These are phyloP conservation scores for Phragmites australis DNA, from an alignment of 176 grass and related monocot species.

Conservation along the genomic window DNA sequence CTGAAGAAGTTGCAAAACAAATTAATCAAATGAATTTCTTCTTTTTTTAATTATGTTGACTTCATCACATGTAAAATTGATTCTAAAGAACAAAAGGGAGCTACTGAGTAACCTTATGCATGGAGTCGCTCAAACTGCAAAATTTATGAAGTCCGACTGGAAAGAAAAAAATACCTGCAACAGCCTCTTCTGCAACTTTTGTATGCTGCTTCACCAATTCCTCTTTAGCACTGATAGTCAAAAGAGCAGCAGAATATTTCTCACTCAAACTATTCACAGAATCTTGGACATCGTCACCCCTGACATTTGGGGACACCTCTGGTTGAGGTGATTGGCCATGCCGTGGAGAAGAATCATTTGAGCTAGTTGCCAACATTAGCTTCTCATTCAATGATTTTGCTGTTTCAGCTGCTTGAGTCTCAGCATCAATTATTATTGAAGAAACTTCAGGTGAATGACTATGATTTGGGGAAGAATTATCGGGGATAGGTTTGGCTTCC, in stretches of 20 bases:
- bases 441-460: constrained; percentile 47
- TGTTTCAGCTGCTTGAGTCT: constrained; percentile 43
- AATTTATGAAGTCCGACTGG: not conserved
- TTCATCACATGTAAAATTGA: not conserved
- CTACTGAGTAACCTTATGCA: not conserved
- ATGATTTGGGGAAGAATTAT: constrained; percentile 50
- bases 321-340: constrained; percentile 32
- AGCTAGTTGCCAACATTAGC: constrained; percentile 15
- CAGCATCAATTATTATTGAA: constrained; percentile 49
- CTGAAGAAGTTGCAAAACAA: not conserved
- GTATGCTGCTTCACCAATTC: constrained; percentile 93
- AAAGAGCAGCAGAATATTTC: constrained; percentile 80
- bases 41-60: constrained; percentile 3
- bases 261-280: constrained; percentile 80
- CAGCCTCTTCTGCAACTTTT: constrained; percentile 97
- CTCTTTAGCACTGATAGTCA: constrained; percentile 83
- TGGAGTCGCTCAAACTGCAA: not conserved
- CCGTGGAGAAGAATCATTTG: constrained; percentile 44
- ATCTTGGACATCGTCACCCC: constrained; percentile 45
- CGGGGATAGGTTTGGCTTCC: constrained; percentile 43
- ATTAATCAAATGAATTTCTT: constrained; percentile 19
- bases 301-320: constrained; percentile 31
- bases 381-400: constrained; percentile 45
- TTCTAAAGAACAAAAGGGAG: constrained; percentile 16
- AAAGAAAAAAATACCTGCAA: constrained; percentile 63